phyloP scores from a whole-genome alignment of 306 rosid genomes.

The Mimosa pudica region DNA sequence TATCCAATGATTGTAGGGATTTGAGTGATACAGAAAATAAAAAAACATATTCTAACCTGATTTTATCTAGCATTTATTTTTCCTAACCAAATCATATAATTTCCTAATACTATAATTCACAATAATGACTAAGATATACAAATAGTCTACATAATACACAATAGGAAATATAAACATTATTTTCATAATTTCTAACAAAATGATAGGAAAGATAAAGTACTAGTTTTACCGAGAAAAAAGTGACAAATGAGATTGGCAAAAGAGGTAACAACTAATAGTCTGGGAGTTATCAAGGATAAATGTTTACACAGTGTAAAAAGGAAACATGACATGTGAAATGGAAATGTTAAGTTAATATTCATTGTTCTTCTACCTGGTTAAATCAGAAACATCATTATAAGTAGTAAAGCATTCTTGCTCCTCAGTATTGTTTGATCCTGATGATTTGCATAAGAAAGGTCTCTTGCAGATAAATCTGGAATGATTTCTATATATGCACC shows the following conservation, averaged over 20 bases:
- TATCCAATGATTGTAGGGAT: too few relatives aligned
- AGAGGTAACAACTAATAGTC: constrained; percentile 13
- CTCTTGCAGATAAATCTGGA: constrained; percentile 53
- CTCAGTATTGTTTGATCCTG: constrained; percentile 64
- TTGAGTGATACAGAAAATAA: too few relatives aligned
- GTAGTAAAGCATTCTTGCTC: constrained; percentile 58
- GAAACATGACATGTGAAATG: neutral
- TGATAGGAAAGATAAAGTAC: constrained; percentile 19
- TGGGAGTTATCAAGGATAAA: constrained; percentile 16
- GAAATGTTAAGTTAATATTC: neutral
- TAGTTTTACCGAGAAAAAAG: constrained; percentile 26
- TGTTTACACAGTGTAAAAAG: constrained; percentile 23
- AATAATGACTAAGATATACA: too few relatives aligned
- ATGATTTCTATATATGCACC: constrained; percentile 49
- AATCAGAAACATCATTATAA: constrained; percentile 57
- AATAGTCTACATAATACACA: too few relatives aligned
- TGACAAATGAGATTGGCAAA: neutral
- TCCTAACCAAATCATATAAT: too few relatives aligned
- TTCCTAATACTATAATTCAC: too few relatives aligned
- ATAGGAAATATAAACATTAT: too few relatives aligned
- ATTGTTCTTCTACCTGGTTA: constrained; percentile 56
- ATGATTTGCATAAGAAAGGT: constrained; percentile 57
- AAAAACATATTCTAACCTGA: too few relatives aligned
- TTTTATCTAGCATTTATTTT: too few relatives aligned
- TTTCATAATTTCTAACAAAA: too few relatives aligned